phyloP scores from a whole-genome alignment of 2,329 filamentous ascomycete genomes.

The Tolypocladium sp. region DNA sequence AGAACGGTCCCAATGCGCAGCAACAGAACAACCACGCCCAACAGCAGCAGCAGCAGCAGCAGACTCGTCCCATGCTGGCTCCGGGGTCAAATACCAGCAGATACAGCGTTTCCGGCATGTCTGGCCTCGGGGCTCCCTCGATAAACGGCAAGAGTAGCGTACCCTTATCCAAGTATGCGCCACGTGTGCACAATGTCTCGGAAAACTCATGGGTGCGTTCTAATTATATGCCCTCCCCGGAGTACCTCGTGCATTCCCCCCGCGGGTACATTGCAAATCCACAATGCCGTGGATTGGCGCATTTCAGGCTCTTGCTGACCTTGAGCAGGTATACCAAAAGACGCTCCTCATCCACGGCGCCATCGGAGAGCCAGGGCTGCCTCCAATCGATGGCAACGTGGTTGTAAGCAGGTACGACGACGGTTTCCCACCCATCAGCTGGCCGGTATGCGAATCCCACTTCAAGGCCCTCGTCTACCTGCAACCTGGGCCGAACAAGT shows the following conservation, averaged over 20 bases:
- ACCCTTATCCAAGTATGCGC: slow-evolving; percentile 70
- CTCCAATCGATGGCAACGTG: slow-evolving; percentile 67
- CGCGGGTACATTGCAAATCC: too few relatives aligned
- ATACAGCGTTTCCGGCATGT: slow-evolving; percentile 56
- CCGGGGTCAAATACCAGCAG: slow-evolving; percentile 39
- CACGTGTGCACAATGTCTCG: slow-evolving; percentile 66
- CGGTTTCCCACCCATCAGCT: slow-evolving; percentile 69
- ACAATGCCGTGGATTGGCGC: neutral
- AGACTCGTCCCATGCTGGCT: slow-evolving; percentile 27
- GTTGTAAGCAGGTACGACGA: slow-evolving; percentile 78
- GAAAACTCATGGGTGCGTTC: slow-evolving; percentile 75
- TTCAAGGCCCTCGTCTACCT: slow-evolving; percentile 90
- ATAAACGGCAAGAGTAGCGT: slow-evolving; percentile 45
- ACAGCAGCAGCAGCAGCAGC: slow-evolving; percentile 11
- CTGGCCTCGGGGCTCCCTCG: slow-evolving; percentile 48
- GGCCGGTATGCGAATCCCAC: slow-evolving; percentile 82
- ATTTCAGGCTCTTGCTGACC: slow-evolving; percentile 10
- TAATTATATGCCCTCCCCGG: neutral
- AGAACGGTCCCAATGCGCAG: slow-evolving; percentile 30
- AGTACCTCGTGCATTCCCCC: neutral
- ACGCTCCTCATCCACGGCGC: slow-evolving; percentile 73
- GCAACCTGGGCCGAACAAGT: slow-evolving; percentile 79
- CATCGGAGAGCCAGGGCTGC: slow-evolving; percentile 62
- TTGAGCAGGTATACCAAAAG: slow-evolving; percentile 78
- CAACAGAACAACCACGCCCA: slow-evolving; percentile 1